These are phyloP conservation scores for Blastobotrys attinorum DNA, from an alignment of 805 yeast species.

Conservation along the genomic window DNA sequence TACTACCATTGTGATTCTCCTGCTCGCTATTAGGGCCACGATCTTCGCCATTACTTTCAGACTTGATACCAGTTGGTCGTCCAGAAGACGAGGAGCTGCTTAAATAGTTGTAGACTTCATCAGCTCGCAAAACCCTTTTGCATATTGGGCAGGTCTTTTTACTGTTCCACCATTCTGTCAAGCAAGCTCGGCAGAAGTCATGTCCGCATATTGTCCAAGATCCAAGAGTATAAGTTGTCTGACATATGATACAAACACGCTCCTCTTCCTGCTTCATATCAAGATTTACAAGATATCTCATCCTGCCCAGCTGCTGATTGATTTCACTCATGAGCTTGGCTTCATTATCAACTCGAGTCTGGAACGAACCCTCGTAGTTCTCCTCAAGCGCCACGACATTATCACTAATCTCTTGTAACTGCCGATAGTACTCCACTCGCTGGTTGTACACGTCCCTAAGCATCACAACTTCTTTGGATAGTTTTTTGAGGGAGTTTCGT, in stretches of 20 bases:
- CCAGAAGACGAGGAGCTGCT: neutral
- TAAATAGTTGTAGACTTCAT: slow-evolving; percentile 38
- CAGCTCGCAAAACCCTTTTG: slow-evolving; percentile 40
- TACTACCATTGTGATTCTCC: too few species aligned
- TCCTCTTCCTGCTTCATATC: slow-evolving; percentile 15
- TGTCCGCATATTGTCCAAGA: slow-evolving; percentile 88
- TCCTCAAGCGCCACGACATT: slow-evolving; percentile 49
- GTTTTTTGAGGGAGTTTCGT: slow-evolving; percentile 8
- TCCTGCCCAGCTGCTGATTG: slow-evolving; percentile 18
- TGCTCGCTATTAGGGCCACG: too few species aligned
- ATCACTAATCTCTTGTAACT: slow-evolving; percentile 81
- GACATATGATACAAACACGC: slow-evolving; percentile 71
- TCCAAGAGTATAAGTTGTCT: slow-evolving; percentile 61
- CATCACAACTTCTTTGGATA: slow-evolving; percentile 28
- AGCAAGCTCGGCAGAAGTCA: slow-evolving; percentile 75
- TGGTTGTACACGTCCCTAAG: slow-evolving; percentile 63
- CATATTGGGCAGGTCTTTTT: slow-evolving; percentile 74
- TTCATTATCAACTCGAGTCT: slow-evolving; percentile 17
- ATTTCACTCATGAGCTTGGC: slow-evolving; percentile 13
- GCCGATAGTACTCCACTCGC: slow-evolving; percentile 75
- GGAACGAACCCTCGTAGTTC: slow-evolving; percentile 18
- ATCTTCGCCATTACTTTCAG: neutral
- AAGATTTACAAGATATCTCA: slow-evolving; percentile 43
- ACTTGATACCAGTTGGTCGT: too few species aligned
- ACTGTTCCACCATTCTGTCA: slow-evolving; percentile 60